Evolutionary conservation across 1,139 yeast genomes (phyloP).

Genomic region (Zygosaccharomyces sapae): DNA sequence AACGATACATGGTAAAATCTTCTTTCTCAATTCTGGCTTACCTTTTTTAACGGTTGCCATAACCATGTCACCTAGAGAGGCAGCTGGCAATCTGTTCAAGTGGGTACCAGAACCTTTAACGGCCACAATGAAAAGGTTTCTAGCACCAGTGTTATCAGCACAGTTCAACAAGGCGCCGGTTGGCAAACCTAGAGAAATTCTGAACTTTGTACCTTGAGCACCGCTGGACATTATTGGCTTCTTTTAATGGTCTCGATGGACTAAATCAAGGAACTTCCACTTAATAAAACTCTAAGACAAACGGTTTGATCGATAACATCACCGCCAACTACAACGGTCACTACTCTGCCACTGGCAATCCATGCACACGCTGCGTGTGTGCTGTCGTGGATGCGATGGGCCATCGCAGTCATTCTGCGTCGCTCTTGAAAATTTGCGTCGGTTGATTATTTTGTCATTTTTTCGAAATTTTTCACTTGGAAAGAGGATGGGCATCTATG

Average conservation of each 20-base stretch:
- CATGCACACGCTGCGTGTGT: constrained; percentile 1
- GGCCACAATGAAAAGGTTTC: constrained; percentile 98
- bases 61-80: constrained; percentile 99
- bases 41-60: constrained; percentile 99
- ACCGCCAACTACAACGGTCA: neutral
- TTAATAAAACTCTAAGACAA: neutral
- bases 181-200: constrained; percentile 99
- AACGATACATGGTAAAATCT: constrained; percentile 99
- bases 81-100: constrained; percentile 99
- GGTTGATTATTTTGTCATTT: constrained; percentile 1
- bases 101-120: constrained; percentile 99
- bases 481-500: neutral
- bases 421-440: constrained; percentile 4
- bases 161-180: constrained; percentile 99
- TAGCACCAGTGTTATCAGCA: constrained; percentile 99
- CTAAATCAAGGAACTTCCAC: neutral
- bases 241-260: constrained; percentile 17
- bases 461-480: neutral
- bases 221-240: constrained; percentile 67
- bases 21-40: constrained; percentile 99
- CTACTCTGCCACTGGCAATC: neutral
- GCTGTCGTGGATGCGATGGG: constrained; percentile 5
- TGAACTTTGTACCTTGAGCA: constrained; percentile 99
- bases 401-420: neutral
- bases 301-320: neutral